A percentile compares a stretch with the other conserved stretches of the same genome.
Conservation (phyloP, 495 filamentous ascomycete species). For the Tetracladium setigerum region DNA sequence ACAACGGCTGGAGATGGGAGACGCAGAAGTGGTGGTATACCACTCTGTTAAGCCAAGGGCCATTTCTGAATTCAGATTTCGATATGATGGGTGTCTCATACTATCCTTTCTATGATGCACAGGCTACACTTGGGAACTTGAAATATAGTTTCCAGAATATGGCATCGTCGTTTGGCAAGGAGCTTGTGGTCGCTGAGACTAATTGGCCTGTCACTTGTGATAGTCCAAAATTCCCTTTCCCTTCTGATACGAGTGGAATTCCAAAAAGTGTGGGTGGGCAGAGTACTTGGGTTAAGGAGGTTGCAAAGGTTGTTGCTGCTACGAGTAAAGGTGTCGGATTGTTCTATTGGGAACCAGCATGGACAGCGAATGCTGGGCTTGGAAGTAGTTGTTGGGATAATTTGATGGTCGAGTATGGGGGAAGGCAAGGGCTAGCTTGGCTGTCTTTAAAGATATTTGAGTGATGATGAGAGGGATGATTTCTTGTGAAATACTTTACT, state of each 20-base stretch:
- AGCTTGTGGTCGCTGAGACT: slow-evolving; percentile 56
- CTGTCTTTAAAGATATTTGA: slow-evolving; percentile 16
- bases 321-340: slow-evolving; percentile 45
- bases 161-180: slow-evolving; percentile 49
- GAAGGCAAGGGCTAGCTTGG: slow-evolving; percentile 12
- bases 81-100: slow-evolving; percentile 65
- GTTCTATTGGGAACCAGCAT: slow-evolving; percentile 69
- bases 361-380: slow-evolving; percentile 54
- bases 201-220: slow-evolving; percentile 60
- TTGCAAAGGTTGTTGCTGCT: slow-evolving; percentile 45
- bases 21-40: slow-evolving; percentile 58
- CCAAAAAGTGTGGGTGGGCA: slow-evolving; percentile 56
- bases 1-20: slow-evolving; percentile 62
- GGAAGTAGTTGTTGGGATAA: slow-evolving; percentile 47
- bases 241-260: slow-evolving; percentile 45
- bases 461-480: not conserved
- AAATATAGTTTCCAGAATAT: slow-evolving; percentile 50
- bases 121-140: slow-evolving; percentile 47
- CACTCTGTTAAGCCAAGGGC: slow-evolving; percentile 43
- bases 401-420: slow-evolving; percentile 29
- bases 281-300: slow-evolving; percentile 42
- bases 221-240: slow-evolving; percentile 46
- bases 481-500: too few species aligned
- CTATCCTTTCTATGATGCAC: slow-evolving; percentile 57
- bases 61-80: slow-evolving; percentile 46